Evolutionary conservation across 2,329 filamentous ascomycete genomes (phyloP).

Genomic region (Trichoderma sp.): DNA sequence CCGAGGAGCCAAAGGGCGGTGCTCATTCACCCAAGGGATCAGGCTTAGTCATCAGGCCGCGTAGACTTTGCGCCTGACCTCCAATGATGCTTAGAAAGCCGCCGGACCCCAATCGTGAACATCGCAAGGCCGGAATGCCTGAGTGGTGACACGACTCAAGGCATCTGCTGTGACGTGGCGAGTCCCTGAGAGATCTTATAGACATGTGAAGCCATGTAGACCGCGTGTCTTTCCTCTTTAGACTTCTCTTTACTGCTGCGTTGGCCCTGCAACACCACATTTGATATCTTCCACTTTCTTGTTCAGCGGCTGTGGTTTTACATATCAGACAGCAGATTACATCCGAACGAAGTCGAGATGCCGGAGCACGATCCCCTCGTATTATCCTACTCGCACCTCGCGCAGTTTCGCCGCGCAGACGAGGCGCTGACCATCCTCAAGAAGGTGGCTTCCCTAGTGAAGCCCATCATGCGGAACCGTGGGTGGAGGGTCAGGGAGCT

Average conservation of each 20-base stretch:
- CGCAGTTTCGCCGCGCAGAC: slow-evolving; percentile 48
- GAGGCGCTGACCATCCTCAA: slow-evolving; percentile 66
- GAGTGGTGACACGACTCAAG: slow-evolving; percentile 8
- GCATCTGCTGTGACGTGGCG: slow-evolving; percentile 25
- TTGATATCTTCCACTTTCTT: background rate
- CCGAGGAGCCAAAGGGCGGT: background rate
- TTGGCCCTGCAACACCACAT: background rate
- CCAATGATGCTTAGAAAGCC: slow-evolving; percentile 11
- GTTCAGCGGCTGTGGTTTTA: background rate
- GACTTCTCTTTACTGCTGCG: background rate
- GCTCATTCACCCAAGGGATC: background rate
- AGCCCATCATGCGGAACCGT: slow-evolving; percentile 89
- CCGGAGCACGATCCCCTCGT: slow-evolving; percentile 47
- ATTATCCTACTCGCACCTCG: slow-evolving; percentile 53
- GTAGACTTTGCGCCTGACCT: slow-evolving; percentile 18
- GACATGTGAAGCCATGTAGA: slow-evolving; percentile 4
- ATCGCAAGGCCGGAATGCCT: background rate
- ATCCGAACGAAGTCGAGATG: slow-evolving; percentile 27
- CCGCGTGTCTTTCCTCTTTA: background rate
- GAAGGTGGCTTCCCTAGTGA: slow-evolving; percentile 84
- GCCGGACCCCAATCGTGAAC: background rate
- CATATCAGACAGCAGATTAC: background rate
- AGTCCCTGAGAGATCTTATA: slow-evolving; percentile 6
- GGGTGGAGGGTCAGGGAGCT: slow-evolving; percentile 78
- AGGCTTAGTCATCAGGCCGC: slow-evolving; percentile 25